These are phyloP conservation scores for Wickerhamiella sergipiensis DNA, from an alignment of 805 yeast genomes.

Conservation along the genomic window DNA sequence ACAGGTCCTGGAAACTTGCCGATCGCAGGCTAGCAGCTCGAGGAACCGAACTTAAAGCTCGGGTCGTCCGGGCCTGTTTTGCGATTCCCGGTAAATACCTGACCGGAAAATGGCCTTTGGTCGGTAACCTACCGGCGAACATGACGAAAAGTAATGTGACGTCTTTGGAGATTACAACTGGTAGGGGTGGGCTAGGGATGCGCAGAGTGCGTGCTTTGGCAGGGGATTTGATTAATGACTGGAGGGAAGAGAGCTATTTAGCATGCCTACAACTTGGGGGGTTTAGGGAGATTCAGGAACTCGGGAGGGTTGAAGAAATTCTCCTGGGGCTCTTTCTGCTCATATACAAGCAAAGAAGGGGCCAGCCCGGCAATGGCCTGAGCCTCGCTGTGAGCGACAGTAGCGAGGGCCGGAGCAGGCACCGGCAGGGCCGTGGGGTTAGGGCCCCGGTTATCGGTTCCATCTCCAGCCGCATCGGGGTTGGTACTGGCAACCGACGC, in stretches of 20 bases:
- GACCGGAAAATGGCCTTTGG: not conserved
- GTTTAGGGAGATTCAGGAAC: not conserved
- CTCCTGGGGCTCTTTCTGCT: not conserved
- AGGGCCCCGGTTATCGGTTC: not conserved
- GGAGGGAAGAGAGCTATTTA: not conserved
- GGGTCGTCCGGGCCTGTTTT: not conserved
- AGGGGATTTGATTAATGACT: not conserved
- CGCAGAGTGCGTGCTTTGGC: not conserved
- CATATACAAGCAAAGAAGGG: not conserved
- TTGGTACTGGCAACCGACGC: too few species aligned
- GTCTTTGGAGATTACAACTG: not conserved
- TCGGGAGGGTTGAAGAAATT: conserved; percentile 4
- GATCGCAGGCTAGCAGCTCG: not conserved
- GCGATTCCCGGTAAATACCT: not conserved
- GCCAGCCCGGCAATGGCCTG: not conserved
- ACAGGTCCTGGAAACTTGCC: not conserved
- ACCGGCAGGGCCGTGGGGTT: not conserved
- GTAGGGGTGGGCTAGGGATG: not conserved
- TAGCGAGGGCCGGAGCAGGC: not conserved
- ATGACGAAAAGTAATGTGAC: not conserved
- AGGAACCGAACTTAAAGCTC: not conserved
- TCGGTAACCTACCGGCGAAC: not conserved
- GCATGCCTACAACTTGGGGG: not conserved
- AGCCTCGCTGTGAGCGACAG: not conserved
- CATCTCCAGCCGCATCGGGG: not conserved